Conservation (phyloP, 1,139 yeast species). For the Spathaspora sp. region DNA sequence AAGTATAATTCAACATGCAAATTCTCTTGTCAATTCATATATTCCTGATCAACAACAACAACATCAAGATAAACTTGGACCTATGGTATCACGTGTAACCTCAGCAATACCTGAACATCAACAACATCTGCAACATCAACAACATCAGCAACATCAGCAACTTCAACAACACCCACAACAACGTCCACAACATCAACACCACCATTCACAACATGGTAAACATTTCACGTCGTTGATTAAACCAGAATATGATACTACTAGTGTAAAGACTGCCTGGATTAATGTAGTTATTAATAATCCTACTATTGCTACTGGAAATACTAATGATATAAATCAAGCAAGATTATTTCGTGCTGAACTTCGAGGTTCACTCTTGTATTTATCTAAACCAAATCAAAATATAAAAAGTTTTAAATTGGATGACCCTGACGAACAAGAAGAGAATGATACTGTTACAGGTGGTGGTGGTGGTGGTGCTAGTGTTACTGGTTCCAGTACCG, state of each 20-base stretch:
- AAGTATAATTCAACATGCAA: too few relatives aligned
- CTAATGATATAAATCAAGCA: constrained; percentile 24
- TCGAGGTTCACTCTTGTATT: constrained; percentile 57
- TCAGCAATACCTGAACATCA: not conserved
- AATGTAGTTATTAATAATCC: constrained; percentile 38
- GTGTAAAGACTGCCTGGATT: constrained; percentile 42
- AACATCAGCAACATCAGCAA: not conserved
- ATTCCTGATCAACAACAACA: not conserved
- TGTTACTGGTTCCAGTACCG: too few relatives aligned
- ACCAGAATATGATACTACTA: constrained; percentile 34
- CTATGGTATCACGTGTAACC: not conserved
- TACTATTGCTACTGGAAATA: constrained; percentile 31
- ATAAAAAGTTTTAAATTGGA: constrained; percentile 42
- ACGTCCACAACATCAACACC: not conserved
- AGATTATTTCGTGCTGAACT: constrained; percentile 61
- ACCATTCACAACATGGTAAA: not conserved
- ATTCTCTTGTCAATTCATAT: not conserved
- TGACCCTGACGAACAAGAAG: constrained; percentile 7
- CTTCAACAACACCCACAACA: not conserved
- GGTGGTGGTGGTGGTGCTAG: too few relatives aligned
- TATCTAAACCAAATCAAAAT: constrained; percentile 54
- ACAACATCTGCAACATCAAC: too few relatives aligned
- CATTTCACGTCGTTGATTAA: constrained; percentile 22
- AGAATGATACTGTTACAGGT: not conserved
- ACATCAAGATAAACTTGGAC: not conserved